A percentile compares a stretch with the other conserved stretches of the same genome.
These are phyloP conservation scores for Austroboletus rostrupii DNA, from an alignment of 1,284 basidiomycete genomes.

Conservation along the genomic window DNA sequence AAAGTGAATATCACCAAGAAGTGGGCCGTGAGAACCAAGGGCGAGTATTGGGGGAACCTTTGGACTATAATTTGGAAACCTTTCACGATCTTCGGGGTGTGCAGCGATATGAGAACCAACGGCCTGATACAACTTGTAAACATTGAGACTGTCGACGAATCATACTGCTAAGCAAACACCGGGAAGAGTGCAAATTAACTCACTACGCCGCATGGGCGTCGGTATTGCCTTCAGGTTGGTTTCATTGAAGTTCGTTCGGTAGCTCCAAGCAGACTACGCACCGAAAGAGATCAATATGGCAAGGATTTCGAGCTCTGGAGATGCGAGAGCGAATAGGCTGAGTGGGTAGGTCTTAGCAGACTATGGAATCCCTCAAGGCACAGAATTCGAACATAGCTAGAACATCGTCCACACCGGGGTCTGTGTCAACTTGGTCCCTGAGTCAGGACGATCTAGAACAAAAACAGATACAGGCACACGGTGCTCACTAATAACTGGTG, in stretches of 20 bases:
- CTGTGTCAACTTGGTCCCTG: constrained; percentile 60
- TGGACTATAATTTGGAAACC: constrained; percentile 60
- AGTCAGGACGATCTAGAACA: constrained; percentile 2
- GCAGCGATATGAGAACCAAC: constrained; percentile 62
- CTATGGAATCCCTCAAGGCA: background rate
- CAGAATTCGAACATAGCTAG: constrained; percentile 55
- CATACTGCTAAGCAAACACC: constrained; percentile 8
- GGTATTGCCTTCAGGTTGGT: constrained; percentile 56
- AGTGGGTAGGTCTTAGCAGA: constrained; percentile 11
- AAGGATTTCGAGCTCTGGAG: constrained; percentile 74
- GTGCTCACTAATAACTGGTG: constrained; percentile 57
- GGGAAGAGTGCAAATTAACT: constrained; percentile 16
- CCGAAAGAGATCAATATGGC: constrained; percentile 79
- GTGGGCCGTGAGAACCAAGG: constrained; percentile 66
- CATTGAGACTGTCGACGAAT: constrained; percentile 56
- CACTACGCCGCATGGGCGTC: constrained; percentile 61
- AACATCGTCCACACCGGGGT: constrained; percentile 91
- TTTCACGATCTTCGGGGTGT: constrained; percentile 49
- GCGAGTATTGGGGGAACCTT: constrained; percentile 58
- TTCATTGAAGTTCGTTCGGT: background rate
- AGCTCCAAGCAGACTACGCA: constrained; percentile 29
- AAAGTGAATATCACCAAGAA: constrained; percentile 72
- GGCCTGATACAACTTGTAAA: constrained; percentile 75
- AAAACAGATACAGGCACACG: background rate
- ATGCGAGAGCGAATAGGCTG: constrained; percentile 67